Evolutionary conservation across 106 monocot species (phyloP), one percentile per base, ranked within the genome.

Genomic region (Dendrobium huoshanense): DNA sequence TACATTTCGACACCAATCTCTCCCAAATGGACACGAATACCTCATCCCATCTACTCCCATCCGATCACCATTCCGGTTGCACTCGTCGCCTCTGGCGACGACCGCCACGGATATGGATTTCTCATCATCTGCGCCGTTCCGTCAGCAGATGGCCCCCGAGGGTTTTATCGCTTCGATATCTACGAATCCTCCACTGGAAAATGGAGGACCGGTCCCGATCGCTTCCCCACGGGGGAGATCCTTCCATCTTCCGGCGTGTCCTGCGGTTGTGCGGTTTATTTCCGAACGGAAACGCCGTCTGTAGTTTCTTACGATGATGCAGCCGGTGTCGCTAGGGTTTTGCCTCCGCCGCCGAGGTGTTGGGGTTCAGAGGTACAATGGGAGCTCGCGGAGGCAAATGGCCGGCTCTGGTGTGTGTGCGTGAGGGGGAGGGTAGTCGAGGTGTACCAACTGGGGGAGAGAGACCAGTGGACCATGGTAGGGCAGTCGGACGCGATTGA

Each of bases 91-190:
- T 1, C 1, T 0, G 20, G 24, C 64, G 51, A 51, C 15, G 64
- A 2, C 0, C 6, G 24, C 64, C 13, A 51, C 15, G 64, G 64
- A 20, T 8, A 25, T 22, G 64, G 25, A 7, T 65, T 65, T 65
- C 64, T 65, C 4, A 25, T 65, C 64, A 65, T 65, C 64, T 65
- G 64, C 22, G 22, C 64, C 64, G 64, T 65, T 5, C 25, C 64
- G 64, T 65, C 24, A 0, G 25, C 25, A 9, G 25, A 65, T 20
- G 64, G 64, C 7, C 64, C 25, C n/a, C 7, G 0, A 20, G 64
- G 64, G 25, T 65, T 65, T 65, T 65, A 65, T n/a, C 64, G 64
- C 64, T 65, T 65, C 64, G 64, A 65, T 22, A 24, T 65, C 20
- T 65, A 65, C 25, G 64, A 65, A 7, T 65, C 64, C 22, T 65